Evolutionary conservation across 805 yeast species (phyloP), one percentile per base, ranked within the genome.

Genomic region (Gaillardinia entomophila): DNA sequence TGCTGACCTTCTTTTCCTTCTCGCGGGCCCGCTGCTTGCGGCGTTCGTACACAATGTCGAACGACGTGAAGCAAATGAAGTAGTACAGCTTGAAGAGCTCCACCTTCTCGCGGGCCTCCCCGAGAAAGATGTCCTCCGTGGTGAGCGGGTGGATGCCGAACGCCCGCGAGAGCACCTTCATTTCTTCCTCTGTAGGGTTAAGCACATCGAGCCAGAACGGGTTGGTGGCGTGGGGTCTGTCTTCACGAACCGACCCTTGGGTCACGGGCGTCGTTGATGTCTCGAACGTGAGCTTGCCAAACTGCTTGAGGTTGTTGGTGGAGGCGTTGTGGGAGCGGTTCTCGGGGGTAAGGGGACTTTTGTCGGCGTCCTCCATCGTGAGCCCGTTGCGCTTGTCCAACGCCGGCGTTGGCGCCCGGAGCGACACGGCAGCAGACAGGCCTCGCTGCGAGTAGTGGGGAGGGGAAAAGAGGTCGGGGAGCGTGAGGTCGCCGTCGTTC

Each of bases 61-160:
- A 66, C 10, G 71, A 64, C 2, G 68, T 60, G 59, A 92, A 92
- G 64, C 97, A 88, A 19, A 92, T 84, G 45, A 90, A 78, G 55
- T 90, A 92, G 57, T 90, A 90, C 42, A 84, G 84, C 49, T 83
- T 81, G 63, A 90, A 90, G 22, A 92, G 58, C 59, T 90, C 98
- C 14, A 90, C 96, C 52, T 90, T 90, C 55, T 90, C 98, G 43
- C 97, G 75, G 1, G 95, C 83, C 53, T 90, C 98, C 2, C 96
- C 96, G 19, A 89, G 60, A 38, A 84, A 82, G 30, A 90, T 89
- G 60, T 90, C 98, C 53, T 90, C 98, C 0, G 97, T 85, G 1
- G 98, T 90, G 46, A 90, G 71, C 0, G 98, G 98, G 57, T 90
- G 98, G 35, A 90, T 86, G 1, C 95, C 95, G 61, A 90, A 90